A percentile compares a stretch with the other conserved stretches of the same genome.
Conservation (phyloP, 345 rosid genomes). For the Kandelia obovata region DNA sequence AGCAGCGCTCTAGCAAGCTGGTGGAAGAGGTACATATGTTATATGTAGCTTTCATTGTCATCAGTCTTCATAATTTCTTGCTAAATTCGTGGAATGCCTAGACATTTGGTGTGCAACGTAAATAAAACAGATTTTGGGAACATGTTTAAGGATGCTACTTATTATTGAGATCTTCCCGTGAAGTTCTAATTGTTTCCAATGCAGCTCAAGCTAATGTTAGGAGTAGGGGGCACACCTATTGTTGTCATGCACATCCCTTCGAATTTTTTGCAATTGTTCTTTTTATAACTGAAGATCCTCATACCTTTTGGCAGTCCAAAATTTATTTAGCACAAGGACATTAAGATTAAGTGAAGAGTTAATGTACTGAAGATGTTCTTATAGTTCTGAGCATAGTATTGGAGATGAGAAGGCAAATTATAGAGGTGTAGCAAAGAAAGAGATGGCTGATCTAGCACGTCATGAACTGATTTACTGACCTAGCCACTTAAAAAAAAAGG, state of each 20-base stretch:
- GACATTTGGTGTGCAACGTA: not conserved
- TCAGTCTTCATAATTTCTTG: not conserved
- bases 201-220: too few species aligned
- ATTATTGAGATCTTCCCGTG: not conserved
- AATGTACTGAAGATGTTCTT: not conserved
- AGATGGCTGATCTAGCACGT: not conserved
- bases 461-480: not conserved
- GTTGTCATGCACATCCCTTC: too few species aligned
- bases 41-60: not conserved
- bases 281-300: too few species aligned
- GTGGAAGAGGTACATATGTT: constrained; percentile 45
- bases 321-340: too few species aligned
- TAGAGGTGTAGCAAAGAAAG: too few species aligned
- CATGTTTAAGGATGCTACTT: not conserved
- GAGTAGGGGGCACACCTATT: too few species aligned
- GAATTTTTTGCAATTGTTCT: too few species aligned
- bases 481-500: not conserved
- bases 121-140: not conserved
- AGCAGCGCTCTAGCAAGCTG: constrained; percentile 48
- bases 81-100: not conserved
- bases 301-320: too few species aligned
- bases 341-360: too few species aligned
- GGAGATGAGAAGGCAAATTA: not conserved
- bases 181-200: not conserved
- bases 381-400: not conserved